Evolutionary conservation across 768 basidiomycete genomes (phyloP).

Genomic region (Symmetrospora coprosmae): DNA sequence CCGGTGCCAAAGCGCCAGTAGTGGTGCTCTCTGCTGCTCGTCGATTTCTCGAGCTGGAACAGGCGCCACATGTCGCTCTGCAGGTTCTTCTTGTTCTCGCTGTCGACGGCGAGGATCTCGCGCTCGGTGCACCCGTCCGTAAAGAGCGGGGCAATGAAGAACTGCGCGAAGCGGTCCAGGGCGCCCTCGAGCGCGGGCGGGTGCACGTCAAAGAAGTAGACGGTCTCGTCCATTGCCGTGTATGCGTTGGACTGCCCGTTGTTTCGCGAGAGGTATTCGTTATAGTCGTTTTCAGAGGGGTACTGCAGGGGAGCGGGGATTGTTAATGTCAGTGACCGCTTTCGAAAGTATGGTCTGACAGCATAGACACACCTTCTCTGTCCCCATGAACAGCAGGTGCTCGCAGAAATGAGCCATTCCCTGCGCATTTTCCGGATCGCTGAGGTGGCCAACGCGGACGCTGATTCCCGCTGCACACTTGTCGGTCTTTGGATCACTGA

Average conservation of each 20-base stretch:
- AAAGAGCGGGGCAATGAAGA: constrained; percentile 91
- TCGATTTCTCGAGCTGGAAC: constrained; percentile 77
- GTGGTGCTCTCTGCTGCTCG: constrained; percentile 36
- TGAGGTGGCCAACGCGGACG: constrained; percentile 83
- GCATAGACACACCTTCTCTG: constrained; percentile 45
- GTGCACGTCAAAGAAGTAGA: constrained; percentile 48
- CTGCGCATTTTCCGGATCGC: constrained; percentile 86
- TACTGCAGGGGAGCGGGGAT: constrained; percentile 56
- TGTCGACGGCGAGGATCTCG: constrained; percentile 90
- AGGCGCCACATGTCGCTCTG: constrained; percentile 84
- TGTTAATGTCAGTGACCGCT: constrained; percentile 29
- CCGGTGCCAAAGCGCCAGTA: constrained; percentile 42
- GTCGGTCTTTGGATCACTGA: constrained; percentile 73
- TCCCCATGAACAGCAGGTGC: constrained; percentile 74
- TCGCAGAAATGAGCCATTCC: constrained; percentile 92
- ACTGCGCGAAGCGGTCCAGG: constrained; percentile 42
- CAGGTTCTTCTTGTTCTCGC: constrained; percentile 91
- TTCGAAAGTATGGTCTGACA: not conserved
- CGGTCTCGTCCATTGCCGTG: constrained; percentile 81
- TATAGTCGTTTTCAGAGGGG: constrained; percentile 87
- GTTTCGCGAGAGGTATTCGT: constrained; percentile 48
- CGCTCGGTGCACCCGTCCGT: constrained; percentile 66
- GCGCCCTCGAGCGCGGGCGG: constrained; percentile 40
- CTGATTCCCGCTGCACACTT: constrained; percentile 89
- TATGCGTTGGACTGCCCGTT: constrained; percentile 76